Evolutionary conservation across 2,329 filamentous ascomycete species (phyloP), one percentile per base, ranked within the genome.

Genomic region (Elsinoe arachidis): DNA sequence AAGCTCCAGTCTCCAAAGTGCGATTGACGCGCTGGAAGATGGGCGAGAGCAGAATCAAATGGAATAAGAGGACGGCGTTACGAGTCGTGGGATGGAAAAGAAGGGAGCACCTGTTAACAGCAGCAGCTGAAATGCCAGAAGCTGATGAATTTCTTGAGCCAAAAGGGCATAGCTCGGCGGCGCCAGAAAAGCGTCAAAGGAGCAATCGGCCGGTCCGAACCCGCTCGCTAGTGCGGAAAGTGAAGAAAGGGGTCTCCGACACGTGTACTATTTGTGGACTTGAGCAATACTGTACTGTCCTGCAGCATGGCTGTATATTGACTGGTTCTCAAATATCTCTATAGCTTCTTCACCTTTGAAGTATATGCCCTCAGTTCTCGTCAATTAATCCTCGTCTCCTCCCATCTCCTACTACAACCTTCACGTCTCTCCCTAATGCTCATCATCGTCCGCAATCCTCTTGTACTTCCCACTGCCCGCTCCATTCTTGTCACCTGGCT

Each of bases 381-480:
- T 21, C 46, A 34, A 51, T 51, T 51, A 35, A 21, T 19, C 7
- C 21, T 14, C 26, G 3, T 17, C n/a, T n/a, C 23, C 21, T 15
- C 26, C 26, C 12, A 14, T 30, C 19, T 14, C 12, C 26, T 23
- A 17, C 23, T 35, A 51, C 7, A 2, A 4, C 7, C 26, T 9
- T 30, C 5, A 26, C 23, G 6, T 9, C 26, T 2, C 9, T 7
- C 26, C 9, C 26, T 55, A 34, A 11, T 49, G 59, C 7, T 68
- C 67, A 15, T 74, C 72, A 17, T 76, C 71, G 61, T 78, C 76
- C 14, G 71, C 74, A 17, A 79, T 68, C 15, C 70, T 65, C 64
- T 71, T 74, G 63, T 79, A 79, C 62, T 71, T 72, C 35, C 73
- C 75, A 61, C 74, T 73, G 19, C 72, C 73, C 1, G 63, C 66